phyloP scores from a whole-genome alignment of 176 grass and related monocot species.

The Carex littledalei region DNA sequence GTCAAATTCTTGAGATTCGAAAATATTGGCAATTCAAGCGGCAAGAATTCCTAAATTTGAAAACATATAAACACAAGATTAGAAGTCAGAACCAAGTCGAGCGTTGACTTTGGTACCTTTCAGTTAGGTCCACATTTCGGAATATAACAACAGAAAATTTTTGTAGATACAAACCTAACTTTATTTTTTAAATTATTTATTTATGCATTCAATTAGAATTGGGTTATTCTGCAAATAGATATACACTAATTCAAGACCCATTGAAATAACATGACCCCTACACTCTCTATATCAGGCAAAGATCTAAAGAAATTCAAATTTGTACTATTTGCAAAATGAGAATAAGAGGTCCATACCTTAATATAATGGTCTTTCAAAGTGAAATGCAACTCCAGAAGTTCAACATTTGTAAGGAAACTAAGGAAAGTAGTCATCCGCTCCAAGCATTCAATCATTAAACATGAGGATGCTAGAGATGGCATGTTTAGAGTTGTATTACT shows the following conservation, averaged over 20 bases:
- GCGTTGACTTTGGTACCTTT: too few species aligned
- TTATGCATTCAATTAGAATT: too few species aligned
- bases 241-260: too few species aligned
- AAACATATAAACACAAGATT: neutral
- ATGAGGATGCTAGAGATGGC: neutral
- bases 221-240: too few species aligned
- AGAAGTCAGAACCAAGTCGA: neutral
- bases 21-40: neutral
- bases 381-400: neutral
- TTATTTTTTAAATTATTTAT: too few species aligned
- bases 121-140: too few species aligned
- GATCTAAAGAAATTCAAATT: too few species aligned
- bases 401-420: neutral
- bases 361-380: too few species aligned
- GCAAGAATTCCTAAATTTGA: neutral
- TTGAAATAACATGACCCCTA: neutral
- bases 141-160: too few species aligned
- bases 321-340: neutral
- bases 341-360: neutral
- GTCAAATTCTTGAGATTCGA: neutral
- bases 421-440: too few species aligned
- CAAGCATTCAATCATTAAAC: neutral
- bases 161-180: too few species aligned
- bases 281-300: too few species aligned
- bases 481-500: neutral